These are phyloP conservation scores for Circinella umbellata DNA, from an alignment of 371 early-diverging fungal genomes.

Conservation along the genomic window DNA sequence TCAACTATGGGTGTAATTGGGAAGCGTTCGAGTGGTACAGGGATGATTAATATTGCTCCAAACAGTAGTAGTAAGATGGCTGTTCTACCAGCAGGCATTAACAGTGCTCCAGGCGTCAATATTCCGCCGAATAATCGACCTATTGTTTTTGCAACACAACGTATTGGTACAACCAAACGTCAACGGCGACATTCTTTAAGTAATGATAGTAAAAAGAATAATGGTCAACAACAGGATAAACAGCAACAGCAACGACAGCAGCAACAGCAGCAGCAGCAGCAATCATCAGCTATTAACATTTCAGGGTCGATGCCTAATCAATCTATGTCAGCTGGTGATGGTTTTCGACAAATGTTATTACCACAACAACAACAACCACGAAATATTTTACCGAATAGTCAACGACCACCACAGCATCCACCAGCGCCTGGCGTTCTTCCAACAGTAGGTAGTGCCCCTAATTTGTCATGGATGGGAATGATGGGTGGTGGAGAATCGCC, in stretches of 20 bases:
- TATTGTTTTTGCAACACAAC: slow-evolving; percentile 36
- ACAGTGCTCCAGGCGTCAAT: slow-evolving; percentile 2
- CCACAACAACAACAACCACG: slow-evolving; percentile 17
- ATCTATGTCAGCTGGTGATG: slow-evolving; percentile 16
- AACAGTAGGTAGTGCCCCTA: slow-evolving; percentile 30
- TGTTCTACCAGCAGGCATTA: slow-evolving; percentile 7
- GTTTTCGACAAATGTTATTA: slow-evolving; percentile 14
- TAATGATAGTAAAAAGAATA: slow-evolving; percentile 18
- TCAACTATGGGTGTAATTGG: slow-evolving; percentile 30
- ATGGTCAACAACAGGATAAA: neutral
- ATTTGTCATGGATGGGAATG: slow-evolving; percentile 32
- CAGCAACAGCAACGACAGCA: neutral
- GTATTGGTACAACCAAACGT: slow-evolving; percentile 34
- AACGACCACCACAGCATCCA: slow-evolving; percentile 20
- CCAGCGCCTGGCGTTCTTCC: slow-evolving; percentile 15
- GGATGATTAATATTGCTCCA: slow-evolving; percentile 29
- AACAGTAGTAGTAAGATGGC: slow-evolving; percentile 13
- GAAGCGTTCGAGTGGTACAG: slow-evolving; percentile 27
- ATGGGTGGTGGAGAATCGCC: slow-evolving; percentile 13
- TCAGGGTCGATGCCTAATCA: slow-evolving; percentile 24
- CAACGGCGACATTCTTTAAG: slow-evolving; percentile 45
- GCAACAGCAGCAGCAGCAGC: neutral
- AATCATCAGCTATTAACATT: slow-evolving; percentile 20
- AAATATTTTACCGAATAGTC: slow-evolving; percentile 22
- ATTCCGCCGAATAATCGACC: slow-evolving; percentile 24